phyloP scores from a whole-genome alignment of 192 early-diverging fungal species.

The Glomus cerebriforme region DNA sequence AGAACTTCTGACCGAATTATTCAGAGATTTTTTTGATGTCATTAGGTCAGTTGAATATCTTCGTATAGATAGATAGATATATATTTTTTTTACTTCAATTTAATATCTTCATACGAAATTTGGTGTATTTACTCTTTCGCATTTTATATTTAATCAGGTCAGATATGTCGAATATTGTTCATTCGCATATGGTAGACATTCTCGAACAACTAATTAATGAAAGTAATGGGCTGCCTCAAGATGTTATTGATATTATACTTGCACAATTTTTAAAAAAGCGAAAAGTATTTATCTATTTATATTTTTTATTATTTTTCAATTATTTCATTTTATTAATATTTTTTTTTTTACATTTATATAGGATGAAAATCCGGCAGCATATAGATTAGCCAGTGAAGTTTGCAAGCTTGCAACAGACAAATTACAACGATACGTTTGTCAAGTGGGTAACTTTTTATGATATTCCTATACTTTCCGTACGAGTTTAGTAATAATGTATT shows the following conservation, averaged over 20 bases:
- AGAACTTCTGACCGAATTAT: conserved; percentile 71
- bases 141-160: conserved; percentile 43
- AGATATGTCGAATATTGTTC: conserved; percentile 74
- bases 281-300: conserved; percentile 44
- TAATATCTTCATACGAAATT: background rate
- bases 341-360: conserved; percentile 5
- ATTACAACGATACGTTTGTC: conserved; percentile 89
- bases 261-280: conserved; percentile 71
- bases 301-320: background rate
- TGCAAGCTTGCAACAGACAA: conserved; percentile 72
- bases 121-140: conserved; percentile 1
- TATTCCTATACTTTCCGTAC: background rate
- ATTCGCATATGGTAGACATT: conserved; percentile 78
- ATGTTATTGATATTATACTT: conserved; percentile 86
- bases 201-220: conserved; percentile 85
- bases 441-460: conserved; percentile 43
- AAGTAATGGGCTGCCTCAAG: conserved; percentile 63
- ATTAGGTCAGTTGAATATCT: conserved; percentile 48
- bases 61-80: no score
- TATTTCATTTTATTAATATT: background rate
- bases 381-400: conserved; percentile 80
- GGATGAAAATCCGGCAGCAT: conserved; percentile 65
- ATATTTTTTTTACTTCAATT: background rate
- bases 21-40: conserved; percentile 71
- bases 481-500: background rate